Conservation (phyloP, 176 grass and related monocot genomes). For the Cenchrus purpureus region DNA sequence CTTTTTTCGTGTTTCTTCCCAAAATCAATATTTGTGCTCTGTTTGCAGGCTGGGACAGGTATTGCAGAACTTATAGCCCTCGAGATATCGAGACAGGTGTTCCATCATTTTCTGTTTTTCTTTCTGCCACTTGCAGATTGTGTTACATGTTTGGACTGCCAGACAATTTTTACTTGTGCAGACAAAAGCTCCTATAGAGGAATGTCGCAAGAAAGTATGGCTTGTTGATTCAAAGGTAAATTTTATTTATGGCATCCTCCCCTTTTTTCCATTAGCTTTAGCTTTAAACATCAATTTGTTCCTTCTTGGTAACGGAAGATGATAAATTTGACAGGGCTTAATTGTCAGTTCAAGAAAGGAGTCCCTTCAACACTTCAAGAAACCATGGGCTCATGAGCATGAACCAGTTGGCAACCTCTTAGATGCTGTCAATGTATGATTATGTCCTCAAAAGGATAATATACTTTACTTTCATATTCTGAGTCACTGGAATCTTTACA, state of each 20-base stretch:
- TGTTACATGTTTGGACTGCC: constrained; percentile 7
- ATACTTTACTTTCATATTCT: neutral
- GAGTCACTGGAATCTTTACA: neutral
- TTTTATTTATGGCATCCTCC: neutral
- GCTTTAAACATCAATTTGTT: neutral
- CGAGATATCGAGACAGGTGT: constrained; percentile 94
- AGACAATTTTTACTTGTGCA: constrained; percentile 44
- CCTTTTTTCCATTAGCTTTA: constrained; percentile 17
- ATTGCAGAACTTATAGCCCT: constrained; percentile 97
- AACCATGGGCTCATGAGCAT: constrained; percentile 97
- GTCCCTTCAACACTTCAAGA: constrained; percentile 97
- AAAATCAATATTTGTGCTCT: constrained; percentile 30
- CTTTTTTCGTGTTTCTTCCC: constrained; percentile 15
- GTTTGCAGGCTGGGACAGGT: constrained; percentile 84
- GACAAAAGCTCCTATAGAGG: constrained; percentile 78
- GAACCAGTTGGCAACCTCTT: constrained; percentile 68
- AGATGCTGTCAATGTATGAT: constrained; percentile 74
- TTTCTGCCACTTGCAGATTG: constrained; percentile 7
- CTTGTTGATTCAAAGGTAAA: constrained; percentile 97
- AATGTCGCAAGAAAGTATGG: constrained; percentile 91
- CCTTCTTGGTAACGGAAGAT: constrained; percentile 44
- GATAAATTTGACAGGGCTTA: constrained; percentile 65
- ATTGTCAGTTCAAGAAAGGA: constrained; percentile 77
- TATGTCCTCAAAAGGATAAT: constrained; percentile 4
- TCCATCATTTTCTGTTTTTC: constrained; percentile 17